Percentiles rank a stretch among this genome's conserved stretches.
Evolutionary conservation across 768 basidiomycete genomes (phyloP).

Genomic region (Leucocoprinus birnbaumii): DNA sequence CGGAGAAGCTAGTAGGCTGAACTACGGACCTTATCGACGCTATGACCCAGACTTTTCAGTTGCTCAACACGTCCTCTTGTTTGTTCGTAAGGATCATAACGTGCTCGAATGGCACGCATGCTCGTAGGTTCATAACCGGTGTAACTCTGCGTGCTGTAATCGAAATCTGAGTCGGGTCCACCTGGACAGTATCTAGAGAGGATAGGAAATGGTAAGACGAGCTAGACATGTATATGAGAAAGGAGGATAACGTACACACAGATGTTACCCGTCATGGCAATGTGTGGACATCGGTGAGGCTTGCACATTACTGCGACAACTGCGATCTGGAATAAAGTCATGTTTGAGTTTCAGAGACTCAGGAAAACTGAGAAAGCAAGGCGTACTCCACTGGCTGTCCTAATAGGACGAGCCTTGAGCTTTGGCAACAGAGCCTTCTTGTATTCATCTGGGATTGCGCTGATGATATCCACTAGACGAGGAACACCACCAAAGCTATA

Average conservation of each 20-base stretch:
- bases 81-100: conserved; percentile 96
- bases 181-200: conserved; percentile 87
- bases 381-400: conserved; percentile 94
- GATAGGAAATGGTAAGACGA: neutral
- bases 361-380: neutral
- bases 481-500: conserved; percentile 85
- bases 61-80: conserved; percentile 95
- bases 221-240: neutral
- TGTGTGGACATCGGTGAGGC: conserved; percentile 98
- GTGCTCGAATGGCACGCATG: conserved; percentile 97
- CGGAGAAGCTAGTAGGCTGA: neutral
- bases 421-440: conserved; percentile 89
- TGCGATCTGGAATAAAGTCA: conserved; percentile 65
- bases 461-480: conserved; percentile 94
- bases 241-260: conserved; percentile 72
- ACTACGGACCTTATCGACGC: conserved; percentile 82
- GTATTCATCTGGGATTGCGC: conserved; percentile 97
- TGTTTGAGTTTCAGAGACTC: neutral
- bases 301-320: conserved; percentile 99
- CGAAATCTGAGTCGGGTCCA: conserved; percentile 98
- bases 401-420: conserved; percentile 88
- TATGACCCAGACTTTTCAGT: conserved; percentile 92
- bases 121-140: conserved; percentile 97
- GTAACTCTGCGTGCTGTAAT: conserved; percentile 97
- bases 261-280: conserved; percentile 99